These are phyloP conservation scores for Mollisiaceae sp. DNA, from an alignment of 2,329 filamentous ascomycete species.

Conservation along the genomic window DNA sequence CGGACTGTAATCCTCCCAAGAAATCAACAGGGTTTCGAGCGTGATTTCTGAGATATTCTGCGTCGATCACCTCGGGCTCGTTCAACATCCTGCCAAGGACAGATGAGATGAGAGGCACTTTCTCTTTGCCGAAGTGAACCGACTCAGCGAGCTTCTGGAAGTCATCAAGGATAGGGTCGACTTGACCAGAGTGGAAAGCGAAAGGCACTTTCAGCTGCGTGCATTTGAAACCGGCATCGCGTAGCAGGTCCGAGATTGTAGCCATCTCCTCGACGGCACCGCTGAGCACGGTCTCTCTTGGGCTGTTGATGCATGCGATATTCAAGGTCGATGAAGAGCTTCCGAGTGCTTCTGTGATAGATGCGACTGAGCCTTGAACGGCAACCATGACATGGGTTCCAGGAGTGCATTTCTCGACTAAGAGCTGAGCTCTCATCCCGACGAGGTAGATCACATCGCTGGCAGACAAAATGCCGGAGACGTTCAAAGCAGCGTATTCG, in stretches of 20 bases:
- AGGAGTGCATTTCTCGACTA: conserved; percentile 67
- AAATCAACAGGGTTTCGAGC: conserved; percentile 74
- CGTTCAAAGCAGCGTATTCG: conserved; percentile 74
- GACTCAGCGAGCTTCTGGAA: conserved; percentile 60
- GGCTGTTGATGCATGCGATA: conserved; percentile 76
- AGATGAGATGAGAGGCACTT: conserved; percentile 70
- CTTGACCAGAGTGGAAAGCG: conserved; percentile 70
- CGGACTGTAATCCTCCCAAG: conserved; percentile 63
- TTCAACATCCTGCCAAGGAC: conserved; percentile 64
- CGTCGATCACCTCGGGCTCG: conserved; percentile 60
- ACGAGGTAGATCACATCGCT: conserved; percentile 75
- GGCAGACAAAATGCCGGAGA: conserved; percentile 73
- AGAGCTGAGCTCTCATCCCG: conserved; percentile 67
- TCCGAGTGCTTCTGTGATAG: conserved; percentile 54
- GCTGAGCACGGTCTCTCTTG: conserved; percentile 76
- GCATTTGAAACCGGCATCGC: conserved; percentile 60
- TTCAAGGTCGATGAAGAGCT: conserved; percentile 49
- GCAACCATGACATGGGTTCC: conserved; percentile 72
- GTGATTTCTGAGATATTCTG: conserved; percentile 67
- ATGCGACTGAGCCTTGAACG: conserved; percentile 49
- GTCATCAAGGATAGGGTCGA: conserved; percentile 65
- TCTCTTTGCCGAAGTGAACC: conserved; percentile 60
- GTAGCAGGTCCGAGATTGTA: conserved; percentile 53
- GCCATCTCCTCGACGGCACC: conserved; percentile 59
- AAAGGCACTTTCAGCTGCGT: conserved; percentile 69